phyloP scores from a whole-genome alignment of 305 asterid genomes.

The Fraxinus floribunda region DNA sequence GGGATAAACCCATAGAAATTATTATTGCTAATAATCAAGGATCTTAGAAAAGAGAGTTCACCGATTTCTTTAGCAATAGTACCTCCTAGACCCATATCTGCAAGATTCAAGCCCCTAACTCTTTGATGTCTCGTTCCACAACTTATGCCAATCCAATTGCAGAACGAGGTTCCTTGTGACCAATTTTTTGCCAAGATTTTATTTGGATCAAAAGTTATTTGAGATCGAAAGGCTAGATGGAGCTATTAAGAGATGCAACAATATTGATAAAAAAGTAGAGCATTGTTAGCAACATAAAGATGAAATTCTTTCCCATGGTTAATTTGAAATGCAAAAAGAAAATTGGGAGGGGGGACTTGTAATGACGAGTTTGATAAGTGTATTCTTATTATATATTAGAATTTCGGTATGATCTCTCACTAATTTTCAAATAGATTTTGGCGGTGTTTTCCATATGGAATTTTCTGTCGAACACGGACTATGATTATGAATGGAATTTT shows the following conservation, averaged over 20 bases:
- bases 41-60: conserved; percentile 3
- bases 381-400: no score
- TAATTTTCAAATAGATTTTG: no score
- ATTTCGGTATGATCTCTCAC: no score
- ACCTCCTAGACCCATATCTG: not conserved
- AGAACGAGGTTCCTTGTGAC: conserved; percentile 21
- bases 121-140: conserved; percentile 1
- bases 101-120: conserved; percentile 11
- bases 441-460: no score
- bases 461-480: no score
- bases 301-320: not conserved
- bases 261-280: not conserved
- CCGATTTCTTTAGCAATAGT: conserved; percentile 23
- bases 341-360: not conserved
- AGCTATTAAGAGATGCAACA: not conserved
- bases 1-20: conserved; percentile 19
- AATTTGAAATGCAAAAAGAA: not conserved
- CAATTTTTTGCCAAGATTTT: conserved; percentile 22
- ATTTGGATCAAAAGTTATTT: conserved; percentile 14
- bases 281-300: not conserved
- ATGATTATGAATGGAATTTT: not conserved
- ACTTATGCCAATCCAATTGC: conserved; percentile 22
- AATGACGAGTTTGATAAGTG: no score
- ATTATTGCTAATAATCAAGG: conserved; percentile 14
- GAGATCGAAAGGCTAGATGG: conserved; percentile 16